Evolutionary conservation across 352 stramenopile genomes (phyloP).

Genomic region (Phytopythium sindhum): DNA sequence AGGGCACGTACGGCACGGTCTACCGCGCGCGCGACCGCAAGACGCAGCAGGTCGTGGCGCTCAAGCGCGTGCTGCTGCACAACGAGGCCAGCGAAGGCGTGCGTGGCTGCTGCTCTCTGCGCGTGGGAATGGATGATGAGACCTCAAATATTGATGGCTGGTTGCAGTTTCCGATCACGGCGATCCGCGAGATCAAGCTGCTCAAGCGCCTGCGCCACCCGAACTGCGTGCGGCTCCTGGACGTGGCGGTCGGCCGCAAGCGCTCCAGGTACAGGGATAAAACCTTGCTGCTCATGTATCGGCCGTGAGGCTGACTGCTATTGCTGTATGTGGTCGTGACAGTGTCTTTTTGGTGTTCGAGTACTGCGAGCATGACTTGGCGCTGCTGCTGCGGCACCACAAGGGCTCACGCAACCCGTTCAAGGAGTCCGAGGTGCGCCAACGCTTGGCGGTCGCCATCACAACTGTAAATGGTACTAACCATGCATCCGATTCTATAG

Average conservation of each 20-base stretch:
- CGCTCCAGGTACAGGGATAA: conserved; percentile 36
- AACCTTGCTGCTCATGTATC: neutral
- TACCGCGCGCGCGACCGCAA: conserved; percentile 80
- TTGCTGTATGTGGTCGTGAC: neutral
- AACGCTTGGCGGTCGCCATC: too few species aligned
- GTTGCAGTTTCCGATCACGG: conserved; percentile 69
- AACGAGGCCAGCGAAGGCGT: conserved; percentile 90
- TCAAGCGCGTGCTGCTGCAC: conserved; percentile 92
- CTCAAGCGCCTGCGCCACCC: conserved; percentile 63
- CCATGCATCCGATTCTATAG: neutral
- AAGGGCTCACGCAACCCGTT: conserved; percentile 63
- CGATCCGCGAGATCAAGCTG: conserved; percentile 72
- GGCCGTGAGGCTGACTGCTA: neutral
- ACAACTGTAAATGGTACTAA: too few species aligned
- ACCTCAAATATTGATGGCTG: neutral
- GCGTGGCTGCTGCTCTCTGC: conserved; percentile 6
- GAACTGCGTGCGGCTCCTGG: conserved; percentile 72
- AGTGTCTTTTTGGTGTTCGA: conserved; percentile 91
- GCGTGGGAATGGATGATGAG: neutral
- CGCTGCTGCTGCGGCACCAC: conserved; percentile 55
- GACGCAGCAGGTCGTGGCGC: conserved; percentile 71
- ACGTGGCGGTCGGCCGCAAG: conserved; percentile 68
- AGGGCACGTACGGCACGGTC: conserved; percentile 87
- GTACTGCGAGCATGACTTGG: conserved; percentile 86
- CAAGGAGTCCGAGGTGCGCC: conserved; percentile 66